Evolutionary conservation across 495 filamentous ascomycete species (phyloP).

Genomic region (Lophium mytilinum): DNA sequence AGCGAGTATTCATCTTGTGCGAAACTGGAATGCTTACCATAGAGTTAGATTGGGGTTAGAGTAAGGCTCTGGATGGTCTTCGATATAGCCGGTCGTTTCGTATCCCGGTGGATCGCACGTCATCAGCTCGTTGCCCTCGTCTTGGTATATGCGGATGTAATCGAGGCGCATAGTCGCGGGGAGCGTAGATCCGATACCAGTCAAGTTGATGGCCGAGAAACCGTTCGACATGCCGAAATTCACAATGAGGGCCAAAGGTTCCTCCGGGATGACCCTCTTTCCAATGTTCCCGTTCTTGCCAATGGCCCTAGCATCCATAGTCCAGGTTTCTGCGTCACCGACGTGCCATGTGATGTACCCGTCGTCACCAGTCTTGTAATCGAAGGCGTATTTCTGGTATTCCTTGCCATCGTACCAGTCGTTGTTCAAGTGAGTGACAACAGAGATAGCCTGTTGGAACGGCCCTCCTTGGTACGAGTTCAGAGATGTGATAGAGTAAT

Average conservation of each 20-base stretch:
- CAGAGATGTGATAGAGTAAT: conserved; percentile 48
- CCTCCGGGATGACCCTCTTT: conserved; percentile 57
- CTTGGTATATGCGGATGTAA: conserved; percentile 69
- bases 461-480: conserved; percentile 61
- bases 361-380: conserved; percentile 57
- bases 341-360: conserved; percentile 64
- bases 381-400: conserved; percentile 66
- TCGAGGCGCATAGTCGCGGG: conserved; percentile 67
- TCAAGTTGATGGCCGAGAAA: conserved; percentile 55
- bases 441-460: conserved; percentile 67
- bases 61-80: conserved; percentile 53
- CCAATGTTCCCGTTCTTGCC: conserved; percentile 70
- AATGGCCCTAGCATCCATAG: conserved; percentile 54
- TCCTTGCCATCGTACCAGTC: conserved; percentile 67
- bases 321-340: conserved; percentile 58
- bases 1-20: too few species aligned
- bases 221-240: conserved; percentile 68
- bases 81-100: conserved; percentile 64
- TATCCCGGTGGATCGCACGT: conserved; percentile 68
- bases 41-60: conserved; percentile 56
- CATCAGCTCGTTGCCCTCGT: conserved; percentile 47
- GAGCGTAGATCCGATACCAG: conserved; percentile 45
- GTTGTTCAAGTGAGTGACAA: conserved; percentile 63
- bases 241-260: conserved; percentile 61
- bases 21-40: conserved; percentile 37